Evolutionary conservation across 1,284 basidiomycete genomes (phyloP).

Genomic region (Moniliophthora roreri): DNA sequence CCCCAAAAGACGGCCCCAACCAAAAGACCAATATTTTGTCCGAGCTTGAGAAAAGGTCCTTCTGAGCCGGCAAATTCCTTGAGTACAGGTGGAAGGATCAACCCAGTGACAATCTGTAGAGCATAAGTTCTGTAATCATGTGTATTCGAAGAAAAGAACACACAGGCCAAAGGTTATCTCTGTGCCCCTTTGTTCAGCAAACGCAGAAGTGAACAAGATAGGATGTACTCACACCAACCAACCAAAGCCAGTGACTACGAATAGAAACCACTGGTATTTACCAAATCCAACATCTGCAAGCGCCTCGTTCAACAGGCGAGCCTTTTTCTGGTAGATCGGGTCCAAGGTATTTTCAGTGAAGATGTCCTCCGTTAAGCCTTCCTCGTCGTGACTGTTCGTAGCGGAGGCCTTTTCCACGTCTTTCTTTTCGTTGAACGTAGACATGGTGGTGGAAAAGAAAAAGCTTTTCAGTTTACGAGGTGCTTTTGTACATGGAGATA

Average conservation of each 20-base stretch:
- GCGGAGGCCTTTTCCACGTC: no score
- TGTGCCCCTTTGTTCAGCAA: conserved; percentile 9
- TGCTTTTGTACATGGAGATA: no score
- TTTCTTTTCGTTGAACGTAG: no score
- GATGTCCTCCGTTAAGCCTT: conserved; percentile 20
- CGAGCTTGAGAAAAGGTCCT: conserved; percentile 57
- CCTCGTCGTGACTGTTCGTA: not conserved
- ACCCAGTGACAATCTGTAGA: conserved; percentile 46
- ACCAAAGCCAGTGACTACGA: conserved; percentile 64
- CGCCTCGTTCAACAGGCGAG: conserved; percentile 53
- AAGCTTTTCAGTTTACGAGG: no score
- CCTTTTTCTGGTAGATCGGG: conserved; percentile 56
- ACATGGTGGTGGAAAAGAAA: no score
- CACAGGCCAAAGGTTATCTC: conserved; percentile 36
- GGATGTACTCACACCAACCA: conserved; percentile 62
- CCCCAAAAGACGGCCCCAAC: conserved; percentile 68
- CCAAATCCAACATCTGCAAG: conserved; percentile 51
- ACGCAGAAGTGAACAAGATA: not conserved
- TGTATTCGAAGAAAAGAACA: conserved; percentile 7
- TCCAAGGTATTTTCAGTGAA: conserved; percentile 49
- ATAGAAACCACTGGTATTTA: conserved; percentile 48
- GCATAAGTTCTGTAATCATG: not conserved
- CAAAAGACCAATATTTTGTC: conserved; percentile 61
- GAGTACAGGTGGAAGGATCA: conserved; percentile 57
- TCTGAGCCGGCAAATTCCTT: conserved; percentile 51